Conservation (phyloP, 2,329 filamentous ascomycete genomes). For the Penicillium sclerotiorum region DNA sequence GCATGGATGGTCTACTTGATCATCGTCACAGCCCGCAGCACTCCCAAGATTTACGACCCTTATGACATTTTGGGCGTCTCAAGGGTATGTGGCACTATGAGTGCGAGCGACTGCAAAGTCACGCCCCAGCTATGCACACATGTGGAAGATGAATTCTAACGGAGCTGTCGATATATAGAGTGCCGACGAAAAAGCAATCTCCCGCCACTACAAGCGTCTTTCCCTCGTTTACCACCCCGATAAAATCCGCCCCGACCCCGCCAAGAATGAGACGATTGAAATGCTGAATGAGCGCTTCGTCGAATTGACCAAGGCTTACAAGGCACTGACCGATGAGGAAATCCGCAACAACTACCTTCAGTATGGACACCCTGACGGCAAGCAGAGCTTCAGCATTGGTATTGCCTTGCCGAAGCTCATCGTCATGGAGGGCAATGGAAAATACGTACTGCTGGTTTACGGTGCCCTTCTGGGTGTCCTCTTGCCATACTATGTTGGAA, state of each 20-base stretch:
- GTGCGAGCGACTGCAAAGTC: too few species aligned
- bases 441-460: constrained; percentile 91
- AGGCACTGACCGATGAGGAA: constrained; percentile 95
- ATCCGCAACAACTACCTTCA: constrained; percentile 95
- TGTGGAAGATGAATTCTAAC: too few species aligned
- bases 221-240: constrained; percentile 89
- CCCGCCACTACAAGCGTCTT: constrained; percentile 83
- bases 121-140: too few species aligned
- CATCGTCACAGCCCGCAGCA: constrained; percentile 69
- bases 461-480: constrained; percentile 84
- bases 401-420: constrained; percentile 94
- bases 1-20: constrained; percentile 92
- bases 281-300: constrained; percentile 85
- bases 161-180: constrained; percentile 55
- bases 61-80: constrained; percentile 91
- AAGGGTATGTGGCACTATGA: constrained; percentile 66
- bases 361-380: constrained; percentile 95
- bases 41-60: constrained; percentile 88
- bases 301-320: constrained; percentile 96
- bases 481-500: constrained; percentile 88
- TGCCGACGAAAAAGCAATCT: constrained; percentile 86
- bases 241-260: constrained; percentile 79
- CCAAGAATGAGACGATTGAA: constrained; percentile 88
- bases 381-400: constrained; percentile 96
- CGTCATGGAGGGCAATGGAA: constrained; percentile 88